Conservation (phyloP, 192 early-diverging fungal species). For the Jimgerdemannia lactiflua region DNA sequence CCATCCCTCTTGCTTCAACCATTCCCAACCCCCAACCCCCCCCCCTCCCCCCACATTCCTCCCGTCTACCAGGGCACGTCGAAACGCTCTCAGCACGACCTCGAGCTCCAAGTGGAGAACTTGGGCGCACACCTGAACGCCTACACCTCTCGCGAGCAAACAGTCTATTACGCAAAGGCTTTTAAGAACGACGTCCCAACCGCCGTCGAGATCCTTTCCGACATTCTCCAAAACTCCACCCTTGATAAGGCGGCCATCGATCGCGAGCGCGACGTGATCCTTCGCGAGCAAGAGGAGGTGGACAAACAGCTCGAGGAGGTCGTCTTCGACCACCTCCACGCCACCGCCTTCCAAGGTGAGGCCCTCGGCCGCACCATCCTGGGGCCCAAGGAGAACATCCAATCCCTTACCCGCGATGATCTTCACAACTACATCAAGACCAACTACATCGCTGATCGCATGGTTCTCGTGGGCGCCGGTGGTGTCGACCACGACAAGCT, state of each 20-base stretch:
- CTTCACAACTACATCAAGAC: conserved; percentile 85
- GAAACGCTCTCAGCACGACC: conserved; percentile 3
- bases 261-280: conserved; percentile 96
- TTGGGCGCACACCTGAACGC: conserved; percentile 98
- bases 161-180: conserved; percentile 97
- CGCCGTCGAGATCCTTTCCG: conserved; percentile 92
- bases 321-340: conserved; percentile 98
- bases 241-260: conserved; percentile 84
- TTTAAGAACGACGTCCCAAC: conserved; percentile 82
- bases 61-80: neutral
- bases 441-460: conserved; percentile 97
- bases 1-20: too few species aligned
- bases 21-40: too few species aligned
- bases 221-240: conserved; percentile 93
- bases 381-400: conserved; percentile 92
- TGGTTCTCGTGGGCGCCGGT: conserved; percentile 94
- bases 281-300: conserved; percentile 92
- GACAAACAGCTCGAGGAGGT: conserved; percentile 97
- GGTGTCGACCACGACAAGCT: conserved; percentile 92
- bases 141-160: conserved; percentile 98
- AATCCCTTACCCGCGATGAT: conserved; percentile 83
- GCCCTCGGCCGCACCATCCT: conserved; percentile 91
- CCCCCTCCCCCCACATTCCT: too few species aligned
- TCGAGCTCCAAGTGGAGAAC: conserved; percentile 87
- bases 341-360: conserved; percentile 88